Evolutionary conservation across 129 eudicot genomes (phyloP).

Genomic region (Pseudognaphalium luteoalbum): DNA sequence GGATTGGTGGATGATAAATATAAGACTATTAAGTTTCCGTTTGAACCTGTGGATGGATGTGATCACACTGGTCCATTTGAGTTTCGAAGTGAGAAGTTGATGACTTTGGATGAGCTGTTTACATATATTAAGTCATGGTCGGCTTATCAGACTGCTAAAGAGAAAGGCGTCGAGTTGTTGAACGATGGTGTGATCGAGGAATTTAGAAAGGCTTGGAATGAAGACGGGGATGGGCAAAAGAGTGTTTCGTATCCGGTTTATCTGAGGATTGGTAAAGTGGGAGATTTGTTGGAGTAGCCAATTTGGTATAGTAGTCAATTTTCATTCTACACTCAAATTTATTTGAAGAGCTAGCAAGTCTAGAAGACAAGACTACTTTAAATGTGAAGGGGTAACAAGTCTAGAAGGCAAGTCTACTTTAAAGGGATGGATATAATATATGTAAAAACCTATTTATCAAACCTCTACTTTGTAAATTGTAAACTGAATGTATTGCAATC

Average conservation of each 20-base stretch:
- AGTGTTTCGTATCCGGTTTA: constrained; percentile 56
- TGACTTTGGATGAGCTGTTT: constrained; percentile 50
- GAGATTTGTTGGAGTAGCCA: background rate
- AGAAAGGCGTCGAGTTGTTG: constrained; percentile 69
- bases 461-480: too few relatives aligned
- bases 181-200: constrained; percentile 44
- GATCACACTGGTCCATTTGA: constrained; percentile 65
- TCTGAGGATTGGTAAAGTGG: constrained; percentile 70
- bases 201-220: constrained; percentile 59
- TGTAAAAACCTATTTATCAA: too few relatives aligned
- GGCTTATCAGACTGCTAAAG: constrained; percentile 60
- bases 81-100: constrained; percentile 42
- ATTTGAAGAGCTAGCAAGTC: too few relatives aligned
- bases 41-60: constrained; percentile 60
- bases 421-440: too few relatives aligned
- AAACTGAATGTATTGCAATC: too few relatives aligned
- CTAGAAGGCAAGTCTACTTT: too few relatives aligned
- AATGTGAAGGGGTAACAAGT: too few relatives aligned
- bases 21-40: constrained; percentile 51
- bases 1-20: constrained; percentile 54
- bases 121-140: constrained; percentile 63
- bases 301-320: too few relatives aligned
- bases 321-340: too few relatives aligned
- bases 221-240: constrained; percentile 39
- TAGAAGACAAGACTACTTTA: too few relatives aligned